A percentile compares a stretch with the other conserved stretches of the same genome.
Evolutionary conservation across 2,329 filamentous ascomycete species (phyloP).

Genomic region (Capronia coronata): DNA sequence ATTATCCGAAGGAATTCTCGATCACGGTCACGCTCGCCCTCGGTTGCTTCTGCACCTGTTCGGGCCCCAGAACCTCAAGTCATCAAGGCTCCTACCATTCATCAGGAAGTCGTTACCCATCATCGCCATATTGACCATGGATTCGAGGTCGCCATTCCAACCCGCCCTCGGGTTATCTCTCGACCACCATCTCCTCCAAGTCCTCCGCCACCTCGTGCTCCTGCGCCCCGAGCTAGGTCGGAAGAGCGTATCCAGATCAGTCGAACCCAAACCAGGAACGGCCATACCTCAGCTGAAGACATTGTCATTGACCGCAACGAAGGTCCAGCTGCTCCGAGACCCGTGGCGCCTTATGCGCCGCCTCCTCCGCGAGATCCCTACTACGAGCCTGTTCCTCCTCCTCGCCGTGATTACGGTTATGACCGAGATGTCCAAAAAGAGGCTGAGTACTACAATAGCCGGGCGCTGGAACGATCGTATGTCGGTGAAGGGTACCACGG

Average conservation of each 20-base stretch:
- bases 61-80: constrained; percentile 51
- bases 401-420: constrained; percentile 38
- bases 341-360: constrained; percentile 34
- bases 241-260: constrained; percentile 52
- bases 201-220: constrained; percentile 32
- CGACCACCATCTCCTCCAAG: constrained; percentile 38
- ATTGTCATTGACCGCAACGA: constrained; percentile 51
- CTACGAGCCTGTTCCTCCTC: constrained; percentile 28
- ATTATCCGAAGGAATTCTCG: constrained; percentile 36
- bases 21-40: constrained; percentile 24
- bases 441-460: constrained; percentile 59
- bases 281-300: constrained; percentile 57
- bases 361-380: constrained; percentile 21
- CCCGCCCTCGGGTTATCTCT: constrained; percentile 34
- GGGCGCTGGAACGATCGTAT: constrained; percentile 60
- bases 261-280: constrained; percentile 41
- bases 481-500: constrained; percentile 69
- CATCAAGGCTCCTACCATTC: constrained; percentile 70
- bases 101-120: constrained; percentile 83
- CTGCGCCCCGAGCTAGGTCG: constrained; percentile 33
- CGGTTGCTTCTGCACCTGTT: constrained; percentile 35
- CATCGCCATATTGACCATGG: constrained; percentile 83
- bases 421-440: constrained; percentile 49
- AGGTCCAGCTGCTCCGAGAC: constrained; percentile 33
- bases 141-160: constrained; percentile 34